phyloP scores from a whole-genome alignment of 2,329 filamentous ascomycete species.

The Calycina marina region DNA sequence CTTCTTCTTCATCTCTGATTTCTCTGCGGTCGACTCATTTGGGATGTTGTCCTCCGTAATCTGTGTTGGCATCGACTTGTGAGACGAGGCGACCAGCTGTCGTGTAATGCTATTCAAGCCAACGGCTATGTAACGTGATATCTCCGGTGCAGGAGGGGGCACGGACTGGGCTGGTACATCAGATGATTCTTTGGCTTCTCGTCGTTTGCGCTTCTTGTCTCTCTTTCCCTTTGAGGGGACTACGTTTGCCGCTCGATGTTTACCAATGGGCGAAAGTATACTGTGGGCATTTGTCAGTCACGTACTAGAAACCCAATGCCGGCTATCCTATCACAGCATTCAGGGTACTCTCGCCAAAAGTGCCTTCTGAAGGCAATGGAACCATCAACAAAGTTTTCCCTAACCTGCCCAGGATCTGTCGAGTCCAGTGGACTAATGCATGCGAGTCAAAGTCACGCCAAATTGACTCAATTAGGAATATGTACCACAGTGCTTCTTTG shows the following conservation, averaged over 20 bases:
- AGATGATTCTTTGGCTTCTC: constrained; percentile 16
- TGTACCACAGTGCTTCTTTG: too few relatives aligned
- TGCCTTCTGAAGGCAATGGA: too few relatives aligned
- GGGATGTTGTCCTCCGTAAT: neutral
- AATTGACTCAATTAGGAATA: neutral
- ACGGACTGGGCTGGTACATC: constrained; percentile 7
- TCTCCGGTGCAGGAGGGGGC: constrained; percentile 31
- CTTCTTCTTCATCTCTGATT: neutral
- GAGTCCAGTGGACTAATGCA: neutral
- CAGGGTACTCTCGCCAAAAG: too few relatives aligned
- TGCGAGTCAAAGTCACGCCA: neutral
- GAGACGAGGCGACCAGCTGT: constrained; percentile 27
- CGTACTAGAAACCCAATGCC: too few relatives aligned
- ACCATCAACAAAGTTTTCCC: too few relatives aligned
- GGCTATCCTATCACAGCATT: too few relatives aligned
- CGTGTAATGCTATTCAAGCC: constrained; percentile 51
- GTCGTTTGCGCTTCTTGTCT: constrained; percentile 36
- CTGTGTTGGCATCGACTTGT: constrained; percentile 6
- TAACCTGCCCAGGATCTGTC: too few relatives aligned
- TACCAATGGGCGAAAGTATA: constrained; percentile 47
- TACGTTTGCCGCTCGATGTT: constrained; percentile 39
- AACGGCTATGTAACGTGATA: constrained; percentile 43
- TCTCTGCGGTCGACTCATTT: neutral
- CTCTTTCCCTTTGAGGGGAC: constrained; percentile 47
- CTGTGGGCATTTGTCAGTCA: too few relatives aligned